These are phyloP conservation scores for Dothideomycetes sp. DNA, from an alignment of 2,329 filamentous ascomycete genomes.

Conservation along the genomic window DNA sequence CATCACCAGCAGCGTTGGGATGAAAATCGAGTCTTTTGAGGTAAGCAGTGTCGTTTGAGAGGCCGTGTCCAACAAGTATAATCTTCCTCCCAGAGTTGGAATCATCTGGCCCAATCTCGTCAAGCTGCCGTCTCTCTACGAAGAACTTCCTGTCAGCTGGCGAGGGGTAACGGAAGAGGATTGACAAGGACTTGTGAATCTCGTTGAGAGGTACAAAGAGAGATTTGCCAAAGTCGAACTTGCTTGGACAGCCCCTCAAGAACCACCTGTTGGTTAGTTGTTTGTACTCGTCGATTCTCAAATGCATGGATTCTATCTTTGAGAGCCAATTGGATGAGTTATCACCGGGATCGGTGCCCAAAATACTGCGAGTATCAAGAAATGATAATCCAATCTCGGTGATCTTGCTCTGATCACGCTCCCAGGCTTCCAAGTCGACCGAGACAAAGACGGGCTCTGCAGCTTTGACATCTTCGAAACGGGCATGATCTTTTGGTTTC, in stretches of 20 bases:
- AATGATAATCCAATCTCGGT: constrained; percentile 24
- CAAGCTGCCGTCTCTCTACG: too few relatives aligned
- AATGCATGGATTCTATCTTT: constrained; percentile 20
- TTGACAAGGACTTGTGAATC: constrained; percentile 14
- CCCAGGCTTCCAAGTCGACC: constrained; percentile 24
- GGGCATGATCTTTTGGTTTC: not conserved
- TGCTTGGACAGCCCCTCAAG: constrained; percentile 21
- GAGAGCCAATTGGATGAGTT: constrained; percentile 12
- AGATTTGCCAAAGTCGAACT: constrained; percentile 22
- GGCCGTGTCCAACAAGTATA: constrained; percentile 21
- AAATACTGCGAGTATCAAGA: constrained; percentile 19
- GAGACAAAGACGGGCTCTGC: constrained; percentile 20
- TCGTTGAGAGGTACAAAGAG: constrained; percentile 15
- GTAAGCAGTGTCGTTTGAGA: constrained; percentile 18
- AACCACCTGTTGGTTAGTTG: constrained; percentile 19
- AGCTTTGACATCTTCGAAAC: constrained; percentile 2
- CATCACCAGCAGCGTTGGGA: constrained; percentile 9
- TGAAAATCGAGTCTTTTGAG: constrained; percentile 16
- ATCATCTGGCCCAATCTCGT: too few relatives aligned
- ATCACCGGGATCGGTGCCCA: not conserved
- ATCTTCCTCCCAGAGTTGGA: constrained; percentile 16
- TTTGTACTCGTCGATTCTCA: constrained; percentile 19
- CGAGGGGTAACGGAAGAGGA: constrained; percentile 8
- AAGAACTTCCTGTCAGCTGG: too few relatives aligned
- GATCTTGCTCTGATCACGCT: constrained; percentile 19